Percentiles rank a stretch among this genome's conserved stretches.
Conservation (phyloP, 495 filamentous ascomycete genomes). For the Penicillium paxilli region DNA sequence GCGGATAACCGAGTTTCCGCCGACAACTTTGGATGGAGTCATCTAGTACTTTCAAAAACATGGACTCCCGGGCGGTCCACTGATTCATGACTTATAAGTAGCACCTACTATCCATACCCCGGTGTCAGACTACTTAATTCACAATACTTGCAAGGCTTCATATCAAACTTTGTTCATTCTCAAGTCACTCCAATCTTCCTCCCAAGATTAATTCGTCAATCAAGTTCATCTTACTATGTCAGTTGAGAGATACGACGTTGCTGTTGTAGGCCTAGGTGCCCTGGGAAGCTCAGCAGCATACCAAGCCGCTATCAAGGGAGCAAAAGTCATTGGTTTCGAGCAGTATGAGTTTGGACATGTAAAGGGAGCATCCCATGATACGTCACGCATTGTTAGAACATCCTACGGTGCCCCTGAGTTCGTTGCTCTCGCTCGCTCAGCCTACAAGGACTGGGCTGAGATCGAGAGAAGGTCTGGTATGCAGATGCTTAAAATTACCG, state of each 20-base stretch:
- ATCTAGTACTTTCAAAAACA: too few relatives aligned
- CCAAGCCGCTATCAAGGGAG: conserved; percentile 19
- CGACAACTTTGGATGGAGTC: too few relatives aligned
- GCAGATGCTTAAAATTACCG: conserved; percentile 19
- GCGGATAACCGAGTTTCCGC: too few relatives aligned
- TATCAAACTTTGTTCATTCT: too few relatives aligned
- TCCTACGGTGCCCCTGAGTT: conserved; percentile 16
- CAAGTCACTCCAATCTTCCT: too few relatives aligned
- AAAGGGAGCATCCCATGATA: conserved; percentile 21
- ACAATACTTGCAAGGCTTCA: too few relatives aligned
- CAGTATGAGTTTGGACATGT: conserved; percentile 22
- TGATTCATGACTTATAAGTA: too few relatives aligned
- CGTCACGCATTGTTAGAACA: conserved; percentile 20
- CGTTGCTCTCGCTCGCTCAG: conserved; percentile 16
- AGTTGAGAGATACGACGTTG: conserved; percentile 16
- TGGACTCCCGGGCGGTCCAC: too few relatives aligned
- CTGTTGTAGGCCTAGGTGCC: conserved; percentile 21
- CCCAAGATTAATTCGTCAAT: too few relatives aligned
- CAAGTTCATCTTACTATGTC: too few relatives aligned
- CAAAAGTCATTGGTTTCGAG: conserved; percentile 19
- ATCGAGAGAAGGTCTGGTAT: conserved; percentile 11
- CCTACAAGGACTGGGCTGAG: conserved; percentile 22
- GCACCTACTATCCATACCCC: too few relatives aligned
- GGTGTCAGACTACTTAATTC: too few relatives aligned
- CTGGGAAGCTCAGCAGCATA: conserved; percentile 20